Percentiles rank a stretch among this genome's conserved stretches.
phyloP scores from a whole-genome alignment of 495 filamentous ascomycete genomes.

The Penicillium bovifimosum region DNA sequence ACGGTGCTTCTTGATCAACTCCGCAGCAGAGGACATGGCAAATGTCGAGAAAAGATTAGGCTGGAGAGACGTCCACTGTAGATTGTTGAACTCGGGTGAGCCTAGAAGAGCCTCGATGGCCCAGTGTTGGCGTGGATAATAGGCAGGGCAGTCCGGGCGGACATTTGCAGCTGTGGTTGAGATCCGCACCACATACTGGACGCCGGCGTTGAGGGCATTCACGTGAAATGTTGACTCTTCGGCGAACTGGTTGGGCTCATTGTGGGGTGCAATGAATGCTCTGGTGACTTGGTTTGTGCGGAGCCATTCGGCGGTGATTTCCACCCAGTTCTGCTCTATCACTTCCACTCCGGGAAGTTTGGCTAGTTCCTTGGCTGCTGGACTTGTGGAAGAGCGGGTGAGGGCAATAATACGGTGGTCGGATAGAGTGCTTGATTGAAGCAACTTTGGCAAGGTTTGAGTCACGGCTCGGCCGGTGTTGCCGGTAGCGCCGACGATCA shows the following conservation, averaged over 20 bases:
- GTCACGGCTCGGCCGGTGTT: slow-evolving; percentile 35
- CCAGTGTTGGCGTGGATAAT: slow-evolving; percentile 43
- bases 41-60: slow-evolving; percentile 33
- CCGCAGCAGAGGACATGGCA: slow-evolving; percentile 21
- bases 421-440: no score
- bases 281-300: slow-evolving; percentile 33
- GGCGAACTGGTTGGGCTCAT: slow-evolving; percentile 34
- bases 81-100: slow-evolving; percentile 31
- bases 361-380: slow-evolving; percentile 32
- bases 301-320: slow-evolving; percentile 40
- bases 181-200: slow-evolving; percentile 46
- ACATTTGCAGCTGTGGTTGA: slow-evolving; percentile 42
- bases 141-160: slow-evolving; percentile 30
- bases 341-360: slow-evolving; percentile 35
- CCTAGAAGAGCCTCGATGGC: slow-evolving; percentile 38
- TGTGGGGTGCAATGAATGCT: slow-evolving; percentile 41
- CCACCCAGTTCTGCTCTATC: slow-evolving; percentile 39
- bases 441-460: slow-evolving; percentile 24
- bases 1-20: slow-evolving; percentile 30
- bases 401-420: slow-evolving; percentile 33
- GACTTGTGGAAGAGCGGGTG: slow-evolving; percentile 29
- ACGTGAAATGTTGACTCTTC: slow-evolving; percentile 39
- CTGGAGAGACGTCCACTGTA: slow-evolving; percentile 46
- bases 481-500: slow-evolving; percentile 34
- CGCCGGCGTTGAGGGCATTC: slow-evolving; percentile 33